These are phyloP conservation scores for Hortaea sp. DNA, from an alignment of 2,329 filamentous ascomycete species.

Conservation along the genomic window DNA sequence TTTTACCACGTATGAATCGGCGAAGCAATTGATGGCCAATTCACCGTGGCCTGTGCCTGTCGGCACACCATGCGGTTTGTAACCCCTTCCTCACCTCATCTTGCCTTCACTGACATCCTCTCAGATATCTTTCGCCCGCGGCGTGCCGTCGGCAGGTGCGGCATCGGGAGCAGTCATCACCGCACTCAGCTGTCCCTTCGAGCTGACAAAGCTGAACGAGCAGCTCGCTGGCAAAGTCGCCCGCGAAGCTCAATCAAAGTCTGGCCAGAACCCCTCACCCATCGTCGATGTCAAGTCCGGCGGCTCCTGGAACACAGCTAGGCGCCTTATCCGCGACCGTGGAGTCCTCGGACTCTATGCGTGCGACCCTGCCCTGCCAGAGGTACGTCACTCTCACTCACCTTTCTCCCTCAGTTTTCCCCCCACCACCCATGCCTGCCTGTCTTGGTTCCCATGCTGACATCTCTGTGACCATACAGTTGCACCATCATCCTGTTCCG, in stretches of 20 bases:
- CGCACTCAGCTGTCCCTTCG: slow-evolving; percentile 74
- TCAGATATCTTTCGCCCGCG: too few relatives aligned
- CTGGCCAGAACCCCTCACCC: neutral
- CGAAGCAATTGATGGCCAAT: slow-evolving; percentile 71
- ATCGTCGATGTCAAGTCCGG: slow-evolving; percentile 13
- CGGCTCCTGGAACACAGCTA: slow-evolving; percentile 45
- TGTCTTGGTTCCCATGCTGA: too few relatives aligned
- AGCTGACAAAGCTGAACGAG: slow-evolving; percentile 76
- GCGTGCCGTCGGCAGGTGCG: slow-evolving; percentile 48
- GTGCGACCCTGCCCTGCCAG: slow-evolving; percentile 44
- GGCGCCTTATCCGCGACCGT: slow-evolving; percentile 65
- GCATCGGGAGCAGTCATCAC: slow-evolving; percentile 73
- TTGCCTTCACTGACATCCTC: too few relatives aligned
- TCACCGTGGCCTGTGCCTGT: too few relatives aligned
- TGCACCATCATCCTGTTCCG: too few relatives aligned
- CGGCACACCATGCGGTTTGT: too few relatives aligned
- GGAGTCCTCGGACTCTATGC: slow-evolving; percentile 68
- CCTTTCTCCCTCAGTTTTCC: too few relatives aligned
- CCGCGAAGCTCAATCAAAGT: slow-evolving; percentile 13
- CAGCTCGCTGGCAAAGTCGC: slow-evolving; percentile 75
- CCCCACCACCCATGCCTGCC: too few relatives aligned
- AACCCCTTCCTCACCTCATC: too few relatives aligned
- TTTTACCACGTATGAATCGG: slow-evolving; percentile 81
- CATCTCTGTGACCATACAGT: too few relatives aligned
- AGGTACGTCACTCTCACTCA: too few relatives aligned